Evolutionary conservation across 2,329 filamentous ascomycete genomes (phyloP).

Genomic region (Trichoderma cornu-damae): DNA sequence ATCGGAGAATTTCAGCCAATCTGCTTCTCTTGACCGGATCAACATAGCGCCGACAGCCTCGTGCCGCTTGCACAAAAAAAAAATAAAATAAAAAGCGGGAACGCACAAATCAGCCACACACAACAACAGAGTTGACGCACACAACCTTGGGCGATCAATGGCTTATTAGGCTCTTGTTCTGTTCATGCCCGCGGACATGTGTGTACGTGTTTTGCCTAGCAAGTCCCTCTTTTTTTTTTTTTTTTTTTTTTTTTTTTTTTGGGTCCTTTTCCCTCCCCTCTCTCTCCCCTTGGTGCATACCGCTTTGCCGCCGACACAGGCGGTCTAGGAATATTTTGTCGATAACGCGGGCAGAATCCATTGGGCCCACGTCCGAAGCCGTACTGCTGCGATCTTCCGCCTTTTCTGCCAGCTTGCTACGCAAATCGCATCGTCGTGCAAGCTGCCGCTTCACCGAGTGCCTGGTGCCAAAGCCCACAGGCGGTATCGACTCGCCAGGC

Average conservation of each 20-base stretch:
- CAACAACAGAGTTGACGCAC: not conserved
- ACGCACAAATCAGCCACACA: not conserved
- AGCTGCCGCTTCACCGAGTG: not conserved
- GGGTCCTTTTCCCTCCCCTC: too few relatives aligned
- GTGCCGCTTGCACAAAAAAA: not conserved
- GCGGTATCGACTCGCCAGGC: conserved; percentile 14
- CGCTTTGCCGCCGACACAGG: conserved; percentile 22
- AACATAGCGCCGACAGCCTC: not conserved
- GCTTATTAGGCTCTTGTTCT: not conserved
- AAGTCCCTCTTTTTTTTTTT: conserved; percentile 10
- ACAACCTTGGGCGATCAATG: not conserved
- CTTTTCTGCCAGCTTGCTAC: conserved; percentile 11
- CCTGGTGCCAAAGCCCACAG: not conserved
- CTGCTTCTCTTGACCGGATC: not conserved
- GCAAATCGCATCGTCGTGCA: not conserved
- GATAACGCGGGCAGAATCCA: conserved; percentile 34
- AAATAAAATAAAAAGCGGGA: too few relatives aligned
- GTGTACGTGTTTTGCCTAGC: not conserved
- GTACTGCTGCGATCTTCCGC: conserved; percentile 17
- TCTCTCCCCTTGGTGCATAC: too few relatives aligned
- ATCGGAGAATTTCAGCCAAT: conserved; percentile 10
- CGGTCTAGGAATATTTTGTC: conserved; percentile 35
- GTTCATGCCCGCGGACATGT: not conserved
- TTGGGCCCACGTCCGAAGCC: conserved; percentile 19
- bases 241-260: too few relatives aligned